Evolutionary conservation across 2,329 filamentous ascomycete genomes (phyloP), one percentile per base, ranked within the genome.

Genomic region (Intubia oerlemansii): DNA sequence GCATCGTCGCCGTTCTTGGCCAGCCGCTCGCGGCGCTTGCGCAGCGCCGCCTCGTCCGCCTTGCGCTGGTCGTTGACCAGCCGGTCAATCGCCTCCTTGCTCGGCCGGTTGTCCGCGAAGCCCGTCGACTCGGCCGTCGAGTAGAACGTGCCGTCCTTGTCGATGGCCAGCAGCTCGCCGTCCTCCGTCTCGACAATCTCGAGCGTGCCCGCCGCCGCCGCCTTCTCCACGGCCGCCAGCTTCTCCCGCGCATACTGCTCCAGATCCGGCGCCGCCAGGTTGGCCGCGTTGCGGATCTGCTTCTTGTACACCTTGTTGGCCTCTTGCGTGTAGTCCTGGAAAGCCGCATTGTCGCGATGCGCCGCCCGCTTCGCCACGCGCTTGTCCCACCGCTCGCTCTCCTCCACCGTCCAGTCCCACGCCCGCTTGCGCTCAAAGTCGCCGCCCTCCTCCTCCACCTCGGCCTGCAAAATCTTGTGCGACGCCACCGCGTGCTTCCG

Each of bases 341-440:
- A 98, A 3, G 80, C 77, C 34, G 82, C 80, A 49, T 85, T 73
- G 47, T 92, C 80, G 36, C 77, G 64, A 43, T 78, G 75, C 12
- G 67, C 66, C 33, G 69, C 67, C 55, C 82, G 90, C 62, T 91
- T 91, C 44, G 75, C 78, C 48, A 90, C 56, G 18, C 84, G 73
- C 54, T 74, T 75, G 50, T 98, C 88, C 88, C 88, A 98, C 39
- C 66, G 69, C 54, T 93, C 88, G 41, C 71, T 78, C 53, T 98
- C 88, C 38, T 98, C 88, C 6, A 85, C 59, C 1, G 88, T 98
- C 79, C 88, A 98, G 54, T 95, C 88, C 88, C 88, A 98, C 2
- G 88, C 88, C 23, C 88, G 73, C 54, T 95, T 93, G 39, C 88
- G 78, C 59, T 98, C 88, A 45, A 95, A 98, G 49, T 95, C 88